Evolutionary conservation across 495 filamentous ascomycete genomes (phyloP), one percentile per base, ranked within the genome.

Genomic region (Penicillium waksmanii): DNA sequence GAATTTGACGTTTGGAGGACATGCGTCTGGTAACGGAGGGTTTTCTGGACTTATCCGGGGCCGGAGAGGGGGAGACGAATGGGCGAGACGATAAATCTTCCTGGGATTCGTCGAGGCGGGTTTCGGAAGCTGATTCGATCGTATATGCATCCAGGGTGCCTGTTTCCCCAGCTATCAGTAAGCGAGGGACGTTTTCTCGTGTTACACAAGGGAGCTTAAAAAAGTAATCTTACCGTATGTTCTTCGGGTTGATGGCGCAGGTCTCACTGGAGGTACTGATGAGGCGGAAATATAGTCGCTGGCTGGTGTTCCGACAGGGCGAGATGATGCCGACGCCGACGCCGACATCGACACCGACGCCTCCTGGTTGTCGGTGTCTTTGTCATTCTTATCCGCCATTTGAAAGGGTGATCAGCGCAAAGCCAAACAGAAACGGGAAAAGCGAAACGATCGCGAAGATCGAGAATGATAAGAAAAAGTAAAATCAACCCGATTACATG

Each of bases 1-100:
- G 92, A 15, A 83, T 81, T 57, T 85, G 82, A 9, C 86, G 81
- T 64, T 86, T 88, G n/a, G 89, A 89, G 31, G 92, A 91, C 61
- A 86, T 80, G 49, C 90, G 84, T 53, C 90, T 88, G 44, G 84
- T 68, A 73, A 92, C 83, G 21, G 81, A 68, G 12, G 90, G 91
- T 68, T 91, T 93, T 66, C 85, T 87, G n/a, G 85, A 79, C 59
- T 81, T 84, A 60, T 80, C 74, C 13, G 86, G 77, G 44, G 84
- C 83, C n/a, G 83, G 79, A 3, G 81, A 84, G 57, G 87, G 72
- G 13, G 84, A 86, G 68, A 65, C 61, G 53, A 56, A 60, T 4
- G 61, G 51, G 50, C 70, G 66, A 58, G 46, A 69, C 21, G 68
- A 69, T 52, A 54, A 61, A 25, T 79, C 75, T 6, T 68, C 69